Evolutionary conservation across 768 basidiomycete genomes (phyloP).

Genomic region (Psilocybe cyanescens): DNA sequence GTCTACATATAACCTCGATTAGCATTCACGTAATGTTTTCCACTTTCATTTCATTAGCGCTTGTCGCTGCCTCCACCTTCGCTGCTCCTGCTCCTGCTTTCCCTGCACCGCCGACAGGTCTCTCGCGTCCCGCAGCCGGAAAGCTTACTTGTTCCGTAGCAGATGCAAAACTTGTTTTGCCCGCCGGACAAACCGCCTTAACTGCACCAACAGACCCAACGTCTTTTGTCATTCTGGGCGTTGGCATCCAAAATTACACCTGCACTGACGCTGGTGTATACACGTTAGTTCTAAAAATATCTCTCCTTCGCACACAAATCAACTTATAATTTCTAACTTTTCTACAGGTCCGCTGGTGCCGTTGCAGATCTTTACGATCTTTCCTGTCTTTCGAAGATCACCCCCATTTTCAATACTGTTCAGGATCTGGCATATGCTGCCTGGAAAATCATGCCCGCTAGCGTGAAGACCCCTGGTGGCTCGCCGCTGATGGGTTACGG

Average conservation of each 20-base stretch:
- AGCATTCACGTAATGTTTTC: constrained; percentile 15
- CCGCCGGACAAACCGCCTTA: constrained; percentile 35
- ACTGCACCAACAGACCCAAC: constrained; percentile 35
- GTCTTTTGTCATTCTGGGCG: constrained; percentile 46
- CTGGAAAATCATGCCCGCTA: constrained; percentile 15
- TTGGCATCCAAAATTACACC: constrained; percentile 62
- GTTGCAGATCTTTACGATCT: constrained; percentile 59
- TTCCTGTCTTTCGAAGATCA: constrained; percentile 44
- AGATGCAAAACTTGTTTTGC: constrained; percentile 28
- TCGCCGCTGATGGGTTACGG: constrained; percentile 16
- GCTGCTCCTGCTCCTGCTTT: constrained; percentile 22
- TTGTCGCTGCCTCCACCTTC: constrained; percentile 19
- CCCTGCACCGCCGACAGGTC: constrained; percentile 11
- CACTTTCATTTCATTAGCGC: constrained; percentile 18
- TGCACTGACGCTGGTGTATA: constrained; percentile 46
- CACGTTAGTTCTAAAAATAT: constrained; percentile 34
- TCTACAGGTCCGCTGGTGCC: constrained; percentile 48
- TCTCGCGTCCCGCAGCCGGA: constrained; percentile 10
- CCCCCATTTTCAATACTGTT: constrained; percentile 28
- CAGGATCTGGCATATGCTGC: constrained; percentile 31
- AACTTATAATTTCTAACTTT: not conserved
- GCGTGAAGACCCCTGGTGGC: constrained; percentile 6
- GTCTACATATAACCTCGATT: not conserved
- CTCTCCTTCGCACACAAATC: not conserved
- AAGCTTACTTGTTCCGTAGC: constrained; percentile 26